Conservation (phyloP, 441 rosid species). For the Pelargonium hybrid region DNA sequence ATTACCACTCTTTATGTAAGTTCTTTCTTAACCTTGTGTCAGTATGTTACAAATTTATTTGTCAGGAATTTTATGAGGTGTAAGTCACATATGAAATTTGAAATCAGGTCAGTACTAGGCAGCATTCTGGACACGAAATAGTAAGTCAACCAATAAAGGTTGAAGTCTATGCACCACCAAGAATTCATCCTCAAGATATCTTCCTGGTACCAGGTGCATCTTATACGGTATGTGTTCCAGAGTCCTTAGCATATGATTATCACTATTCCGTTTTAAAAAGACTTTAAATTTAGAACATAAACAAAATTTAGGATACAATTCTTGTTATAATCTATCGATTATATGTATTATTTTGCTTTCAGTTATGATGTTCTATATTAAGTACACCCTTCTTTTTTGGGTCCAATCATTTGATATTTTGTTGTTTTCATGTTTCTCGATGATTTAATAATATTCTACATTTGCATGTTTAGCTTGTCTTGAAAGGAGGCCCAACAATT, state of each 20-base stretch:
- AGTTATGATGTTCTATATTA: constrained; percentile 1
- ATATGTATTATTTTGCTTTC: background rate
- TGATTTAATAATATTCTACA: constrained; percentile 10
- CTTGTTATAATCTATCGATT: constrained; percentile 1
- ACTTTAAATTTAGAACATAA: background rate
- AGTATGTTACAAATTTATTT: constrained; percentile 11
- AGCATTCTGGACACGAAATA: constrained; percentile 64
- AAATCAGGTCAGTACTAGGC: constrained; percentile 70
- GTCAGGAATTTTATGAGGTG: constrained; percentile 14
- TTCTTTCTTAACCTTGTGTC: constrained; percentile 19
- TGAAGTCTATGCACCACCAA: constrained; percentile 78
- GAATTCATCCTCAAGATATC: constrained; percentile 59
- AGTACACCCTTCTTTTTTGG: background rate
- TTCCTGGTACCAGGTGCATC: constrained; percentile 90
- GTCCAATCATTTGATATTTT: background rate
- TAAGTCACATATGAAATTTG: constrained; percentile 21
- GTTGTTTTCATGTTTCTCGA: constrained; percentile 13
- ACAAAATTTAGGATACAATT: background rate
- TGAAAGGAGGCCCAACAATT: constrained; percentile 84
- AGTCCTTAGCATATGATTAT: constrained; percentile 6
- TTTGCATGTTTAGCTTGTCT: constrained; percentile 40
- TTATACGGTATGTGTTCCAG: constrained; percentile 53
- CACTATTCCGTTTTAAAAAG: background rate
- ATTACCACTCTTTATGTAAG: constrained; percentile 73
- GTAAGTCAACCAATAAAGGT: constrained; percentile 65